These are phyloP conservation scores for Leptomonas seymouri DNA, from an alignment of 208 protist genomes.

Conservation along the genomic window DNA sequence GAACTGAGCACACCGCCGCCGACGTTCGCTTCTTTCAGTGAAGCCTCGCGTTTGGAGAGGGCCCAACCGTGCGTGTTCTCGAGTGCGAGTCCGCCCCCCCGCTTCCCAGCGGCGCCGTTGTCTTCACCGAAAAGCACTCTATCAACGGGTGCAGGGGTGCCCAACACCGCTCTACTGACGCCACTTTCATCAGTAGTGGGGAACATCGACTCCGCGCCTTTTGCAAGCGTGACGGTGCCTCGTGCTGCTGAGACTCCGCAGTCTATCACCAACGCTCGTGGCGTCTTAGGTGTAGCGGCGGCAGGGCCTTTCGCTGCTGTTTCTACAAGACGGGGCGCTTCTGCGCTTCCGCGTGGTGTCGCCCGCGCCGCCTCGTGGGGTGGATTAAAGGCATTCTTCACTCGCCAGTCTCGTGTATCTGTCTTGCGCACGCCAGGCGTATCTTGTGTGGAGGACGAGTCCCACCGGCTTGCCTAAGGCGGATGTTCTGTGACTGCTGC, in stretches of 20 bases:
- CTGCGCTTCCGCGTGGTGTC: constrained; percentile 12
- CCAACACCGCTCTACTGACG: not conserved
- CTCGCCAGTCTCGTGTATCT: constrained; percentile 9
- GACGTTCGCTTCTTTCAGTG: not conserved
- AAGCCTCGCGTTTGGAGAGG: constrained; percentile 1
- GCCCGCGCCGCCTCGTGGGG: constrained; percentile 18
- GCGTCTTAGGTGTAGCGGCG: not conserved
- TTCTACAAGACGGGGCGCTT: not conserved
- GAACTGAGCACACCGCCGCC: not conserved
- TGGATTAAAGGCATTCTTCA: constrained; percentile 17
- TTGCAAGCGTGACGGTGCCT: not conserved
- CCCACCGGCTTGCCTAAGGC: not conserved
- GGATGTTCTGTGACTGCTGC: not conserved
- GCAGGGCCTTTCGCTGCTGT: not conserved
- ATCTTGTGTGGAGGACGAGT: not conserved
- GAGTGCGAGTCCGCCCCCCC: constrained; percentile 16
- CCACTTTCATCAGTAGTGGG: not conserved
- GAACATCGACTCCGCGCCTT: not conserved
- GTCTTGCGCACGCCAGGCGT: constrained; percentile 11
- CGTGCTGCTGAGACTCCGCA: constrained; percentile 1
- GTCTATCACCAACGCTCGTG: not conserved
- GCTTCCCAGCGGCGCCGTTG: constrained; percentile 11
- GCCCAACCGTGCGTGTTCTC: not conserved
- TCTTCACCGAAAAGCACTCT: not conserved
- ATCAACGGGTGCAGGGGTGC: too few relatives aligned